Evolutionary conservation across 202 grass and related monocot genomes (phyloP), one percentile per base, ranked within the genome.

Genomic region (Alloteropsis angusta): DNA sequence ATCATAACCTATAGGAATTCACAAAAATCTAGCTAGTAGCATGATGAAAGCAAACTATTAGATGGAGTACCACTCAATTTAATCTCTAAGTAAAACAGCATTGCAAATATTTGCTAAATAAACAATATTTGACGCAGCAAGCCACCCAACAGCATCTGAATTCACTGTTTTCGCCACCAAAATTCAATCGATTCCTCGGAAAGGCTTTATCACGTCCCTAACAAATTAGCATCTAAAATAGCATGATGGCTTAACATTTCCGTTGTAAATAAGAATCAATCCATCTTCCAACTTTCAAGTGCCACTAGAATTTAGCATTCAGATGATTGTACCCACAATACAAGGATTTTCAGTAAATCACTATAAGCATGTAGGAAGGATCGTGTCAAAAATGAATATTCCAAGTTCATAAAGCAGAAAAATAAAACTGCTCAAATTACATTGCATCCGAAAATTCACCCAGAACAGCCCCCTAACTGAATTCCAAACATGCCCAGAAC

Each of bases 351-450:
- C 58, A 11, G 23, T 11, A 44, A 52, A 74, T 37, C 8, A 25
- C 22, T 32, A 44, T 34, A 34, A 65, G 30, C 57, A 18, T 7
- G 2, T 14, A 65, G 36, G 42, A 66, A 65, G 36, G 42, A 66
- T 28, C n/a, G 26, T 71, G 38, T 75, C 42, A 47, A 65, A 81
- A 83, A 43, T 67, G 48, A 83, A 65, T 32, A n/a, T 47, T 15
- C 30, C 4, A 78, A 77, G 4, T 65, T 50, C 17, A 13, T 50
- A 38, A 44, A 70, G 5, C 9, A 79, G 38, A 14, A 34, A 55
- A 34, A 55, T 23, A 18, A 23, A 48, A 28, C 9, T 57, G 38
- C 41, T 47, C 37, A 82, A 49, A 68, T 65, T 72, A 39, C 11
- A 87, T 47, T 17, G 1, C 52, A 47, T 32, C 60, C 60, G 56